Evolutionary conservation across 2,329 filamentous ascomycete species (phyloP).

Genomic region (Fusarium miscanthi): DNA sequence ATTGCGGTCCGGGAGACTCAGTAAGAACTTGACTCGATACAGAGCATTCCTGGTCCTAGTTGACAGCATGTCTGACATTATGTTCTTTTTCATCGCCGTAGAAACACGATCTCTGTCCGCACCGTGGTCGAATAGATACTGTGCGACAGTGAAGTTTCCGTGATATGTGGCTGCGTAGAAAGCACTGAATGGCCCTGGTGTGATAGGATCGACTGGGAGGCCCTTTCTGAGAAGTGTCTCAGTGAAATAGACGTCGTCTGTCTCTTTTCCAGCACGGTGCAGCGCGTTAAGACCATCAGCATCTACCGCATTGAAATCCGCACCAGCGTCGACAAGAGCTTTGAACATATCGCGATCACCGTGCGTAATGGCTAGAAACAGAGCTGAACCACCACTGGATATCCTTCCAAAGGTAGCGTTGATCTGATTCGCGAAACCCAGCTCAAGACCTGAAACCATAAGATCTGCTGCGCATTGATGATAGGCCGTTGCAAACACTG

Average conservation of each 20-base stretch:
- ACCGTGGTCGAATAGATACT: neutral
- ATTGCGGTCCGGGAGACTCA: neutral
- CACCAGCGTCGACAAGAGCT: neutral
- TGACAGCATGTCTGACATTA: neutral
- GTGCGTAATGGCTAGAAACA: neutral
- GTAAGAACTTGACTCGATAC: neutral
- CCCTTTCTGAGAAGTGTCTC: neutral
- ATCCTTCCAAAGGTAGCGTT: neutral
- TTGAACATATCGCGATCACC: neutral
- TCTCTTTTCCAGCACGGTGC: neutral
- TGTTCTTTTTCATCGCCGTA: neutral
- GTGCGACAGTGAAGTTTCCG: neutral
- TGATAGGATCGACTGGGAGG: neutral
- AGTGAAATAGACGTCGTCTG: neutral
- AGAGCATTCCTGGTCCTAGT: neutral
- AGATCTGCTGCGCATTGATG: neutral
- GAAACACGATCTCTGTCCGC: neutral
- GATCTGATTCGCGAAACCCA: neutral
- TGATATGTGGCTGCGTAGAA: neutral
- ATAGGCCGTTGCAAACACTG: neutral
- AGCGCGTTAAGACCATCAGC: neutral
- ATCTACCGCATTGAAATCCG: neutral
- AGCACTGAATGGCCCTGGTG: neutral
- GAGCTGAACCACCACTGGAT: neutral
- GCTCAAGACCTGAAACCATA: neutral